Evolutionary conservation across 768 basidiomycete species (phyloP).

Genomic region (Boletus tomentosulus): DNA sequence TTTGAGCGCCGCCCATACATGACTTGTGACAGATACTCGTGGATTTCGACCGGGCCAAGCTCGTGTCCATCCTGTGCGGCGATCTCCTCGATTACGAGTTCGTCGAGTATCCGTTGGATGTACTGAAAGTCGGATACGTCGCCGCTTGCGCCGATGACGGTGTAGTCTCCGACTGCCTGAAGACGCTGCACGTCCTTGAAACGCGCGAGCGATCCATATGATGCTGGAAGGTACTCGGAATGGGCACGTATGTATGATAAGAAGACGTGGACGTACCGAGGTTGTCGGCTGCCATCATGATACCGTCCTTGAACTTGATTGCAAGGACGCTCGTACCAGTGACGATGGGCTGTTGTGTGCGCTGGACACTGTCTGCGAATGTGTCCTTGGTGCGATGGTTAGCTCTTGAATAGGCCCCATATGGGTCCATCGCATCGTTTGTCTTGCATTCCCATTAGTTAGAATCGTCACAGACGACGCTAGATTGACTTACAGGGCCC

Average conservation of each 20-base stretch:
- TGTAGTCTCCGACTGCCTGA: slow-evolving; percentile 76
- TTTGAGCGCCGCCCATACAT: slow-evolving; percentile 88
- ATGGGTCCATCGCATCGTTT: slow-evolving; percentile 70
- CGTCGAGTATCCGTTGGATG: slow-evolving; percentile 76
- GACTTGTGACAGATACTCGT: slow-evolving; percentile 84
- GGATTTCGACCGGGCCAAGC: slow-evolving; percentile 85
- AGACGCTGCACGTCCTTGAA: slow-evolving; percentile 94
- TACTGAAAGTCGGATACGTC: slow-evolving; percentile 99
- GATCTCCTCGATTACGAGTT: slow-evolving; percentile 73
- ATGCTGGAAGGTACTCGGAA: slow-evolving; percentile 48
- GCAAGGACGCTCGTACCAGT: slow-evolving; percentile 97
- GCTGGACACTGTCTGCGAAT: slow-evolving; percentile 66
- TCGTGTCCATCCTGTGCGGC: slow-evolving; percentile 78
- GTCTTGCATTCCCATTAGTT: slow-evolving; percentile 39
- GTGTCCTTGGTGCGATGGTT: slow-evolving; percentile 46
- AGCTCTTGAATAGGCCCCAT: slow-evolving; percentile 64
- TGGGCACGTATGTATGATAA: background rate
- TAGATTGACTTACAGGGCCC: slow-evolving; percentile 59
- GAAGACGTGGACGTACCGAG: slow-evolving; percentile 56
- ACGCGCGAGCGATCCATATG: slow-evolving; percentile 94
- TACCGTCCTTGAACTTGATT: slow-evolving; percentile 91
- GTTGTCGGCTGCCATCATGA: slow-evolving; percentile 98
- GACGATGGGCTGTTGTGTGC: slow-evolving; percentile 90
- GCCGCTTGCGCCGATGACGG: slow-evolving; percentile 87
- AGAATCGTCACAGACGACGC: background rate